Percentiles rank a stretch among this genome's conserved stretches.
phyloP scores from a whole-genome alignment of 2,329 filamentous ascomycete species.

The Aspergillus versicolor region DNA sequence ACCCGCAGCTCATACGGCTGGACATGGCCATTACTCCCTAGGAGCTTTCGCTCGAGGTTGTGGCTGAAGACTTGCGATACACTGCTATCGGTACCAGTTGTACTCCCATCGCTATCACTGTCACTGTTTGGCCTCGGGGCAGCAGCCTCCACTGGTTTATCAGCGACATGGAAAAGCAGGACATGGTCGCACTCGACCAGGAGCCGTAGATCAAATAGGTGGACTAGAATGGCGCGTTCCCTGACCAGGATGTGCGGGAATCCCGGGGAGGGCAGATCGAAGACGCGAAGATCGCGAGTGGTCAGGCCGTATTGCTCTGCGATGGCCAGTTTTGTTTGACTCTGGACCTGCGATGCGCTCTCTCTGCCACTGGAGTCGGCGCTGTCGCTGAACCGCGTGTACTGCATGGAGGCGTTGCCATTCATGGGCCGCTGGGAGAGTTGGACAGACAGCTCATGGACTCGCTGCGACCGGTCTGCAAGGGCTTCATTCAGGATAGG shows the following conservation, averaged over 20 bases:
- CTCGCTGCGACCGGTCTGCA: neutral
- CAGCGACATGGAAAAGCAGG: conserved; percentile 27
- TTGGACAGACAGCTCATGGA: neutral
- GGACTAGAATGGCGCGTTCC: conserved; percentile 32
- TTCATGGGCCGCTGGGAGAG: neutral
- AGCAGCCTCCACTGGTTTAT: neutral
- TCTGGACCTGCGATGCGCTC: neutral
- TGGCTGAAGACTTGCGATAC: neutral
- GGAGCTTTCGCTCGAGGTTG: neutral
- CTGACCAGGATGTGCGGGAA: conserved; percentile 36
- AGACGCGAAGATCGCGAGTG: conserved; percentile 32
- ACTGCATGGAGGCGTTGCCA: neutral
- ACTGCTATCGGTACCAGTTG: neutral
- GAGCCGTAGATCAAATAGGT: conserved; percentile 38
- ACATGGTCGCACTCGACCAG: conserved; percentile 33
- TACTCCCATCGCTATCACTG: neutral
- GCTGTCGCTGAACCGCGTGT: neutral
- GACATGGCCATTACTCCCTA: neutral
- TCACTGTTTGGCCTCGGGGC: neutral
- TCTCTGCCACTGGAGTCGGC: neutral
- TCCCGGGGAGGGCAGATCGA: conserved; percentile 34
- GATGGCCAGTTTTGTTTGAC: conserved; percentile 19
- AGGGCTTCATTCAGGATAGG: no score
- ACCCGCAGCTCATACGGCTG: conserved; percentile 36
- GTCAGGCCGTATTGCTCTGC: conserved; percentile 22